Evolutionary conservation across 164 flowering plant species (phyloP).

Genomic region (Litsea cubeba): DNA sequence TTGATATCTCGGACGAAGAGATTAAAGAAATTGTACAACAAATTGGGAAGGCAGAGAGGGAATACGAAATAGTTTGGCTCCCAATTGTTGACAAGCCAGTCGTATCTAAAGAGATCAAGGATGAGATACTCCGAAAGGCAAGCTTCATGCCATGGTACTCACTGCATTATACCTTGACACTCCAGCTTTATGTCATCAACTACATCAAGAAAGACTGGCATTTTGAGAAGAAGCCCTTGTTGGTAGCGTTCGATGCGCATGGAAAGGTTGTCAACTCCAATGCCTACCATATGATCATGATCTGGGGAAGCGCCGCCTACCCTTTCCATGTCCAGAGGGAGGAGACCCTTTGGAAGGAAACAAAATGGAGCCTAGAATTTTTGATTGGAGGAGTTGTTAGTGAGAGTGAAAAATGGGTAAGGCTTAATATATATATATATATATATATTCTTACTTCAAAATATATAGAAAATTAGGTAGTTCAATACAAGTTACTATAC

Average conservation of each 20-base stretch:
- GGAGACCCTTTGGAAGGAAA: no score
- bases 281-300: slow-evolving; percentile 35
- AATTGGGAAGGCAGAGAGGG: slow-evolving; percentile 41
- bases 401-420: slow-evolving; percentile 11
- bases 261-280: slow-evolving; percentile 23
- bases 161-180: slow-evolving; percentile 33
- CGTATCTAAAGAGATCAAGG: no score
- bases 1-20: no score
- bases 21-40: not conserved
- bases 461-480: no score
- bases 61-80: slow-evolving; percentile 9
- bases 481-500: no score
- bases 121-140: not conserved
- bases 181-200: slow-evolving; percentile 34
- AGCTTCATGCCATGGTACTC: slow-evolving; percentile 63
- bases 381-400: slow-evolving; percentile 28
- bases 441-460: not conserved
- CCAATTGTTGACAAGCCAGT: no score
- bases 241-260: slow-evolving; percentile 29
- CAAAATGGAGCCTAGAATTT: slow-evolving; percentile 16
- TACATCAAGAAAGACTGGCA: slow-evolving; percentile 20
- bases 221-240: slow-evolving; percentile 8
- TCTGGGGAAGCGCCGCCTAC: slow-evolving; percentile 35
- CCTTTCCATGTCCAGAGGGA: slow-evolving; percentile 25
- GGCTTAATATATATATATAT: no score